Evolutionary conservation across 148 eudicot genomes (phyloP).

Genomic region (Amaranthus palmeri): DNA sequence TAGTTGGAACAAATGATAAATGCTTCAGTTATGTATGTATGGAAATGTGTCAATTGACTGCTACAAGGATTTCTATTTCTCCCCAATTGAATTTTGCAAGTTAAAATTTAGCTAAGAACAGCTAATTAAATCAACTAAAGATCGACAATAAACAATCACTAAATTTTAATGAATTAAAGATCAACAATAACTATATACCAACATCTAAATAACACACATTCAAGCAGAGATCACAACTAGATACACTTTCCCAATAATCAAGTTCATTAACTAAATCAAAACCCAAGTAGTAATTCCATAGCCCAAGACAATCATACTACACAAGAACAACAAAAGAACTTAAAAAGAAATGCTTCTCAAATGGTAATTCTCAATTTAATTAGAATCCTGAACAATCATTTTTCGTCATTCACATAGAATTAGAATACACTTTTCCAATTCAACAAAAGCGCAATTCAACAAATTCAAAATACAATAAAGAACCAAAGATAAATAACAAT

Average conservation of each 20-base stretch:
- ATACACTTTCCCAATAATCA: constrained; percentile 10
- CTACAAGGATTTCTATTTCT: background rate
- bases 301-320: background rate
- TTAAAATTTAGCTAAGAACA: background rate
- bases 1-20: background rate
- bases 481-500: background rate
- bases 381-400: background rate
- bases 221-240: background rate
- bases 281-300: background rate
- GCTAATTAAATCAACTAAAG: background rate
- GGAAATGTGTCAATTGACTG: background rate
- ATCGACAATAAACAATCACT: background rate
- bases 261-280: background rate
- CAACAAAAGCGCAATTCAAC: background rate
- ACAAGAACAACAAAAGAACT: background rate
- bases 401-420: background rate
- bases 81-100: background rate
- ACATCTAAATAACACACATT: background rate
- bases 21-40: background rate
- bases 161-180: background rate
- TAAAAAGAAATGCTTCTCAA: background rate
- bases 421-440: background rate
- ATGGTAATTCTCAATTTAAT: background rate
- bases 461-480: background rate
- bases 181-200: background rate